Base-by-base conservation (phyloP, 2,329 filamentous ascomycete genomes). In the Cryoendolithus antarcticus region DNA sequence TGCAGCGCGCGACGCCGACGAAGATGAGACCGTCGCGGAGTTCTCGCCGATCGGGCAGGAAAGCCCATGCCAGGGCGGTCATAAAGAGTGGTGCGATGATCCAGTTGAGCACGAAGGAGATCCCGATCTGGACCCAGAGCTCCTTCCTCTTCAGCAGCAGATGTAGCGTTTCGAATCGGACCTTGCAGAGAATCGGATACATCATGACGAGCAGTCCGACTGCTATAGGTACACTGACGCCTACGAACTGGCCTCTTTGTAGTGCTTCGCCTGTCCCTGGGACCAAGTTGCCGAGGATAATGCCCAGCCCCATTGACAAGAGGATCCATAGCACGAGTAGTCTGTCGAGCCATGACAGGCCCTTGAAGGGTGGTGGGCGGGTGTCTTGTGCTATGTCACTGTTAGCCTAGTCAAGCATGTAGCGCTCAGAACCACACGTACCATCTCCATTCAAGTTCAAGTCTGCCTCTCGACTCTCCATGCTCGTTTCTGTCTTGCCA, bases 111-210 rank as follows among this genome's bases (percentile, higher is more conserved):
- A 86, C 48, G 3, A 93, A 60, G 41, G 81, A 86, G 51, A 93
- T 83, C 0, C 57, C 65, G n/a, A 93, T 74, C 57, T 93, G 85
- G 37, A 75, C 74, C 85, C 83, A 93, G 2, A 93, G 64, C 1
- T 66, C 65, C 2, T 67, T 67, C 2, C 75, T 66, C 2, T 63
- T 58, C 42, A 91, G 71, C 3, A 85, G 64, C 2, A 72, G 63
- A 56, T 86, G 82, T 7, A 93, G 62, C 0, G 74, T 73, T 57
- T 93, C 85, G 59, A 77, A 91, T 31, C 75, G 75, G 4, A 93
- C 81, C 58, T 91, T 91, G 70, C 84, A 93, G 0, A 93, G 66
- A 43, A 93, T 93, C 0, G 86, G 86, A 54, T 91, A 93, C 84
- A 93, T 93, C 85, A 93, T 93, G 32, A 93, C 77, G 1, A 93